A percentile compares a stretch with the other conserved stretches of the same genome.
Evolutionary conservation across 2,329 filamentous ascomycete species (phyloP).

Genomic region (Fusarium luffae): DNA sequence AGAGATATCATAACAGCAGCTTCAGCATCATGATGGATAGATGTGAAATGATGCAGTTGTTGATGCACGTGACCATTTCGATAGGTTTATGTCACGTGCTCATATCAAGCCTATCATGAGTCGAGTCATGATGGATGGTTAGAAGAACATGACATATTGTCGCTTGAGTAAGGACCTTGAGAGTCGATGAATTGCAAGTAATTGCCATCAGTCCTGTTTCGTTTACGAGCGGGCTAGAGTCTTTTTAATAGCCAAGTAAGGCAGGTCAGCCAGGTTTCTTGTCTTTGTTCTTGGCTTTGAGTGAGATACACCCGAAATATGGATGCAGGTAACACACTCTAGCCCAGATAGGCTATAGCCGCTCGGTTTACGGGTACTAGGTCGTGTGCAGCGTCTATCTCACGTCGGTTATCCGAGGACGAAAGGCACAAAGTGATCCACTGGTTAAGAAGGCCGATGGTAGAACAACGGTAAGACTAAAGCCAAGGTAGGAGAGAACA

Average conservation of each 20-base stretch:
- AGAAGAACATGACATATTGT: neutral
- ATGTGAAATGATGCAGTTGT: neutral
- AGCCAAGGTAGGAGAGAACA: neutral
- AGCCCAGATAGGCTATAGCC: constrained; percentile 33
- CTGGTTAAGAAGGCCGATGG: neutral
- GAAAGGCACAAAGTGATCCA: constrained; percentile 10
- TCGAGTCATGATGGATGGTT: neutral
- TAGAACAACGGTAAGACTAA: constrained; percentile 1
- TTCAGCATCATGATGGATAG: neutral
- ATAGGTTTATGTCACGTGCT: constrained; percentile 12
- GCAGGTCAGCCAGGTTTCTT: constrained; percentile 2
- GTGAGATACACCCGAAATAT: constrained; percentile 9
- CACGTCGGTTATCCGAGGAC: constrained; percentile 32
- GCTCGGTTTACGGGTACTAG: constrained; percentile 26
- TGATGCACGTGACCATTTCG: constrained; percentile 14
- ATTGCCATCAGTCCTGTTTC: neutral
- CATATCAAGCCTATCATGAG: neutral
- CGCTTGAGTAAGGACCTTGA: neutral
- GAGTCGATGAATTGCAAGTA: neutral
- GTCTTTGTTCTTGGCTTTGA: constrained; percentile 1
- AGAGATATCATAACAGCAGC: neutral
- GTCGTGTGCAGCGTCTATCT: constrained; percentile 23
- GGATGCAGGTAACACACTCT: constrained; percentile 34
- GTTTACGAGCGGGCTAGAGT: neutral
- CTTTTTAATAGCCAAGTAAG: constrained; percentile 15